Conservation (phyloP, 78 protist species). For the Bodo saltans region DNA sequence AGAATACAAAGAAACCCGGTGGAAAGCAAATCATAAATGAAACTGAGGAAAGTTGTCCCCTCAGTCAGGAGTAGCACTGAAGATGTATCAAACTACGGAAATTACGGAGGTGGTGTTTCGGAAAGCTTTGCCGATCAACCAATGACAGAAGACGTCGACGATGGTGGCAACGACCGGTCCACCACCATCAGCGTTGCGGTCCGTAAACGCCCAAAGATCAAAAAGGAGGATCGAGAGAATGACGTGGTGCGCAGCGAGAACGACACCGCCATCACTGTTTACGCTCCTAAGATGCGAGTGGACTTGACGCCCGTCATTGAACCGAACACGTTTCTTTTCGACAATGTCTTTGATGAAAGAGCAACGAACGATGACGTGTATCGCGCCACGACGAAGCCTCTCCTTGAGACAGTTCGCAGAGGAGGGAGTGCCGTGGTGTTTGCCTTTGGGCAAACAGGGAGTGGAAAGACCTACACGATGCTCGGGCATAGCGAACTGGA, state of each 20-base stretch:
- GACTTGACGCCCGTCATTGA: background rate
- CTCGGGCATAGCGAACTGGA: slow-evolving; percentile 28
- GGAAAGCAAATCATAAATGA: no score
- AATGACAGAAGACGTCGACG: no score
- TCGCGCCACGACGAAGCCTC: slow-evolving; percentile 11
- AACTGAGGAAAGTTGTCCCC: no score
- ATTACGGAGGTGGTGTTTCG: no score
- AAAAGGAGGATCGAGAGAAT: background rate
- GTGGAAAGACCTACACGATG: slow-evolving; percentile 64
- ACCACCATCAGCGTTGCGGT: slow-evolving; percentile 27
- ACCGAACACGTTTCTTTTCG: slow-evolving; percentile 2
- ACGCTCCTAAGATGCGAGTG: background rate
- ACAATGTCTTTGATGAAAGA: slow-evolving; percentile 23
- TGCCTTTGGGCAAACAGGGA: slow-evolving; percentile 53
- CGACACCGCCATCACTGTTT: background rate
- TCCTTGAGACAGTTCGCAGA: slow-evolving; percentile 15
- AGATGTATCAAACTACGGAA: no score
- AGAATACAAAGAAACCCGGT: no score
- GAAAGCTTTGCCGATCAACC: no score
- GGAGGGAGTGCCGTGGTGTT: slow-evolving; percentile 40
- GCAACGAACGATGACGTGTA: slow-evolving; percentile 22
- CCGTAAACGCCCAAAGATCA: slow-evolving; percentile 10
- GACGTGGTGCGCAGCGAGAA: background rate
- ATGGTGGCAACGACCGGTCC: no score
- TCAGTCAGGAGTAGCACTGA: no score